Evolutionary conservation across 1,284 basidiomycete species (phyloP), one percentile per base, ranked within the genome.

Genomic region (Volvariella surrecta): DNA sequence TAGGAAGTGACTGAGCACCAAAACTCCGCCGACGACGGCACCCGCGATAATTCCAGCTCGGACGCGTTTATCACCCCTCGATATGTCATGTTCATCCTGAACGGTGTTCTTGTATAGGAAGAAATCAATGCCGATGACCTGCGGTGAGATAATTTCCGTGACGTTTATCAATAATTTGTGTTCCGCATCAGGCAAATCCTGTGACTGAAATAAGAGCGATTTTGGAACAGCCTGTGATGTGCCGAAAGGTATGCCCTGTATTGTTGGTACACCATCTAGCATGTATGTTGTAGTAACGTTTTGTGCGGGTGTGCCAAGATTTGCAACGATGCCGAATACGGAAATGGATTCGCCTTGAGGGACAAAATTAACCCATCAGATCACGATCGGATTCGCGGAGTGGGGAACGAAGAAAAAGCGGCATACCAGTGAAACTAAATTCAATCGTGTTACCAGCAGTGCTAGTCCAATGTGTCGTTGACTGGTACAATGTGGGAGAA

Each of bases 61-160:
- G n/a, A n/a, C 13, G 8, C 15, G n/a, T 15, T 6, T 16, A 8
- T 15, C 34, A 15, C 8, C 18, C 34, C 6, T 15, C 34, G 34
- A n/a, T 15, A 19, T n/a, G 15, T 35, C 15, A 8, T 35, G n/a
- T n/a, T 7, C n/a, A 15, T 35, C 34, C 34, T 8, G n/a, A 35
- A 19, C 34, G 18, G 60, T 56, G 13, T 60, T 52, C 41, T 62
- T 65, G 48, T 66, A 69, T 2, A 59, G 42, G 32, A 69, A 51
- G 39, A 65, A 64, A 50, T 68, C 65, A 50, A 69, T 54, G n/a
- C 61, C 62, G 32, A 66, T 40, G 3, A 58, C 53, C 40, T 58
- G 51, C 13, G 54, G 49, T 0, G 54, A 44, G 22, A 56, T 50
- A 40, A 67, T 58, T 11, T 62, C 52, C 17, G 61, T 63, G 40